Base-by-base conservation (phyloP, 2,329 filamentous ascomycete genomes). In the Tolypocladium endophyticum region DNA sequence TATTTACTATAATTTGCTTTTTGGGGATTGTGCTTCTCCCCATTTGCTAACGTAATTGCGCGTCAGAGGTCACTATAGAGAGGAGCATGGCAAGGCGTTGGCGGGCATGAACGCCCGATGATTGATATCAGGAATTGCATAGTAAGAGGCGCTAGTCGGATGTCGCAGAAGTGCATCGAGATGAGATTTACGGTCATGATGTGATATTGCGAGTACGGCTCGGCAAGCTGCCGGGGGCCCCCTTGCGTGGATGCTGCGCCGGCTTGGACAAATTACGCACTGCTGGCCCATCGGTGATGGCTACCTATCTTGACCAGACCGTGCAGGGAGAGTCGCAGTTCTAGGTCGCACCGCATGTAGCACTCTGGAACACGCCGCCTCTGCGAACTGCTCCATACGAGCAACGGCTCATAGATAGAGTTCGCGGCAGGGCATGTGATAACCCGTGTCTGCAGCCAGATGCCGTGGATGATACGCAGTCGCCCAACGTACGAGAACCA, bases 31-130 rank as follows among this genome's bases (percentile, higher is more conserved):
- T 16, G 7, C 4, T 30, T 25, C 7, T 38, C 20, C 16, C n/a
- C 25, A 36, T 50, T 38, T 20, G 20, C 36, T 20, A 33, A 33
- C 8, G n/a, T 4, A 20, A 18, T 25, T 5, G 23, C 45, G 33
- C 43, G 25, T 28, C 30, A 16, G 35, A 43, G 38, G 30, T 11
- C 6, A 30, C 57, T 54, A 25, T 54, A 25, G 57, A 45, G 30
- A 30, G 55, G 30, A 23, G 57, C 57, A 58, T 59, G 50, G 53
- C 58, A 55, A 38, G 58, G 58, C 53, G 58, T 59, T 56, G 39
- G 4, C 39, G 52, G 52, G 18, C n/a, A 23, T n/a, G 45, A 35
- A 53, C 43, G 23, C 54, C 28, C 57, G n/a, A 33, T 47, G 43
- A 28, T 45, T 20, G 18, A 54, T 18, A 25, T 28, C 5, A 16